Conservation (phyloP, 2,329 filamentous ascomycete species). For the Sporothrix variecibatus region DNA sequence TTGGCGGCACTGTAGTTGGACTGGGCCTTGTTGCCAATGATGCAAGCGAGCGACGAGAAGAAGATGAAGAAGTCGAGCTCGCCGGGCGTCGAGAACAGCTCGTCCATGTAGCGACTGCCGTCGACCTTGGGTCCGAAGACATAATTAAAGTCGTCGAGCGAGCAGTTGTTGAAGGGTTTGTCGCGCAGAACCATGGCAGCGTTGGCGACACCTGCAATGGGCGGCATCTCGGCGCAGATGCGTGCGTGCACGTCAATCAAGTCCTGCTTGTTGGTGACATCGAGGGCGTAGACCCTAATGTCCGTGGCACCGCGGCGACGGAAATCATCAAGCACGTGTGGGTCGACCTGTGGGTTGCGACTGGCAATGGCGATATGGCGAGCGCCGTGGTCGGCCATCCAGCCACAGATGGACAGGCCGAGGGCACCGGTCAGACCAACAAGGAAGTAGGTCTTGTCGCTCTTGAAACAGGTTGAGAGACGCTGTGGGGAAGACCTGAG, state of each 20-base stretch:
- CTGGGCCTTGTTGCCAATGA: conserved; percentile 42
- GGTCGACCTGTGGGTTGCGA: conserved; percentile 44
- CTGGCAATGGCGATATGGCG: conserved; percentile 50
- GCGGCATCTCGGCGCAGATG: conserved; percentile 38
- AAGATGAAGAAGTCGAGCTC: conserved; percentile 39
- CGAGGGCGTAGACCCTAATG: conserved; percentile 40
- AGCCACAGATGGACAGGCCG: conserved; percentile 50
- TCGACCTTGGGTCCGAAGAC: conserved; percentile 41
- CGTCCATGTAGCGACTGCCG: conserved; percentile 39
- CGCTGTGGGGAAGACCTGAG: conserved; percentile 38
- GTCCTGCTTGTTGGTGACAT: conserved; percentile 47
- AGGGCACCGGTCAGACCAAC: conserved; percentile 56
- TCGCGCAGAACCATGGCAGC: conserved; percentile 30
- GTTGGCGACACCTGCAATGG: conserved; percentile 43
- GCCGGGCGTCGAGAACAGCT: conserved; percentile 28
- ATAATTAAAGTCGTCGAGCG: conserved; percentile 17
- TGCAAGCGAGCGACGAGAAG: conserved; percentile 35
- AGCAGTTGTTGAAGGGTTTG: conserved; percentile 26
- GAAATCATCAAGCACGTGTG: conserved; percentile 46
- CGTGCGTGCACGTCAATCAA: conserved; percentile 43
- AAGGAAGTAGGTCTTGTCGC: conserved; percentile 52
- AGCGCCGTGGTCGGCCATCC: conserved; percentile 53
- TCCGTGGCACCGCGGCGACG: conserved; percentile 45
- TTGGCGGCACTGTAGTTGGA: conserved; percentile 47
- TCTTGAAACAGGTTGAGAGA: conserved; percentile 40